phyloP scores from a whole-genome alignment of 495 filamentous ascomycete genomes.

The Penicillium soppii region DNA sequence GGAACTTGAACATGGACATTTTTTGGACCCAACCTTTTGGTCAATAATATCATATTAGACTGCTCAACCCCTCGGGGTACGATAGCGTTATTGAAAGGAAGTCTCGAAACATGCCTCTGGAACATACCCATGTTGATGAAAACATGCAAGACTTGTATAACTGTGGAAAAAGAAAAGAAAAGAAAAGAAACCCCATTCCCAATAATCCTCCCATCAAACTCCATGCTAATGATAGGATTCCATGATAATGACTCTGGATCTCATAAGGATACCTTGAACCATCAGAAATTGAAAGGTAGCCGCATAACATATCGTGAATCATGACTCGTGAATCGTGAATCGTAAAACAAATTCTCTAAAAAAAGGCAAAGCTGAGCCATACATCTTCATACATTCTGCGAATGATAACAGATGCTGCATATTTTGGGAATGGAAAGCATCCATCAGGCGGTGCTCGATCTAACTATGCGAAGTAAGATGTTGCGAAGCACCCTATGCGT shows the following conservation, averaged over 20 bases:
- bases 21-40: neutral
- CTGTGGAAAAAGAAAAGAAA: conserved; percentile 2
- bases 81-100: conserved; percentile 4
- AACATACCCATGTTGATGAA: conserved; percentile 15
- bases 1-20: neutral
- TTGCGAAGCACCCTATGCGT: neutral
- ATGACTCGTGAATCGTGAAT: conserved; percentile 2
- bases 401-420: conserved; percentile 17
- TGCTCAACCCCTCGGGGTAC: conserved; percentile 1
- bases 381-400: conserved; percentile 23
- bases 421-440: conserved; percentile 1
- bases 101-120: conserved; percentile 16
- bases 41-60: conserved; percentile 17
- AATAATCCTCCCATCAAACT: neutral
- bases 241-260: too few relatives aligned
- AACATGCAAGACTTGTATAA: conserved; percentile 10
- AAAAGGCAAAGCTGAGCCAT: conserved; percentile 3
- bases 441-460: neutral
- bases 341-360: neutral
- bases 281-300: neutral
- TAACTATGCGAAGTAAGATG: neutral
- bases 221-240: neutral
- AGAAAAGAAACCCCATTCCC: neutral
- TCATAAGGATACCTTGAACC: neutral
- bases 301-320: neutral